Percentiles rank a stretch among this genome's conserved stretches.
phyloP scores from a whole-genome alignment of 2,329 filamentous ascomycete species.

The Cadophora gregata region DNA sequence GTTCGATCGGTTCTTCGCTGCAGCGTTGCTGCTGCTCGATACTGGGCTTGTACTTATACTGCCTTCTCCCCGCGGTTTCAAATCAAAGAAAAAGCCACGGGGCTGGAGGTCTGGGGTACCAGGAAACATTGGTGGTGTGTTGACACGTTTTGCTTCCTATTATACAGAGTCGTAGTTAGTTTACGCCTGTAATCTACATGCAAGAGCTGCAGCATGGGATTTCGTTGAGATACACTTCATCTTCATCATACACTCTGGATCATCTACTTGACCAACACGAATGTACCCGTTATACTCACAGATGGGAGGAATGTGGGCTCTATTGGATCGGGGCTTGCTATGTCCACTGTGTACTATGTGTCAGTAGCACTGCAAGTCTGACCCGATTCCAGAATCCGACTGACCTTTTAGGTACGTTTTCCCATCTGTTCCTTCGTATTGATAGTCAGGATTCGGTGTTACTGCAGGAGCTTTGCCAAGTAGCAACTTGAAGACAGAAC shows the following conservation, averaged over 20 bases:
- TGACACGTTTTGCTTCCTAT: constrained; percentile 43
- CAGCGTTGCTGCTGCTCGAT: constrained; percentile 2
- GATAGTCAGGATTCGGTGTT: constrained; percentile 35
- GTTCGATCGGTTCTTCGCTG: constrained; percentile 6
- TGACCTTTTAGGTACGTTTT: constrained; percentile 33
- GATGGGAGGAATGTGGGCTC: constrained; percentile 41
- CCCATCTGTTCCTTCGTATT: constrained; percentile 33
- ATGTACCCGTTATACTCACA: constrained; percentile 32
- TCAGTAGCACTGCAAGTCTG: neutral
- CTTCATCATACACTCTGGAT: neutral
- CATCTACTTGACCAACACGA: neutral
- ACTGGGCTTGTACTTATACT: constrained; percentile 7
- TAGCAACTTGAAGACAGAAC: constrained; percentile 41
- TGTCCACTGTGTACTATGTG: constrained; percentile 35
- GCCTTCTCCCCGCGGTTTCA: constrained; percentile 25
- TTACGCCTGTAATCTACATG: neutral
- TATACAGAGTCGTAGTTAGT: neutral
- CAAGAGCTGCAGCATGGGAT: neutral
- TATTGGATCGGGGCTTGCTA: constrained; percentile 33
- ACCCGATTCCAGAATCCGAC: neutral
- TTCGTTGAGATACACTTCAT: neutral
- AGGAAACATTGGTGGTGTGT: constrained; percentile 41
- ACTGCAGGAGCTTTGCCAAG: constrained; percentile 40
- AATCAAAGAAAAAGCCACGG: constrained; percentile 41
- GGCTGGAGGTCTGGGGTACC: constrained; percentile 26